Base-by-base conservation (phyloP, 257 asterid species). In the Plectranthus barbatus region DNA sequence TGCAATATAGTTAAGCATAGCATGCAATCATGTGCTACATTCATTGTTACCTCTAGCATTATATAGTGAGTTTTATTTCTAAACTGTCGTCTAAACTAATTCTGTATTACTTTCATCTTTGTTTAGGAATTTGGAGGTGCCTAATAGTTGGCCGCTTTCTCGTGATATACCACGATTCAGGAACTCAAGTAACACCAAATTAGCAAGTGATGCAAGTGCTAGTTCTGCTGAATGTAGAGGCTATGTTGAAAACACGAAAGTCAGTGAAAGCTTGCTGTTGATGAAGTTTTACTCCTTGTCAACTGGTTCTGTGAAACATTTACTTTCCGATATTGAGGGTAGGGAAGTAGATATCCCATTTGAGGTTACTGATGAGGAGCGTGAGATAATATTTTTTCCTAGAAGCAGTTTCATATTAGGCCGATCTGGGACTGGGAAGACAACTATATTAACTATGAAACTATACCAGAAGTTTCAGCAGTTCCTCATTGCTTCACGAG, bases 341-440 rank as follows among this genome's bases (percentile, higher is more conserved):
- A 55, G 60, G 67, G 87, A 82, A 62, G 12, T 78, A 23, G 87
- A 78, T 57, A 74, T 82, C 14, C 95, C 92, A 0, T 86, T 86
- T 70, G 95, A 86, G 72, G 90, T 86, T 47, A 87, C 86, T 14
- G 79, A 84, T 21, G 83, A 84, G 68, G 92, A 87, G 74, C 66
- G 70, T 59, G 84, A 75, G 72, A 74, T 81, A 48, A 82, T 86
- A 63, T 46, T 41, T 41, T 86, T 76, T 42, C 60, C 77, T 19
- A 64, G 62, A 69, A 86, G 80, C 65, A 77, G 90, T 59, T 86
- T 86, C 49, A 77, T 86, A 47, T 56, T 84, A 10, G 95, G 95
- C 5, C 71, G 95, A 50, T 84, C 92, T 6, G 95, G 92, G 40
- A 84, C 95, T 1, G 90, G 92, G 8, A 87, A 84, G 74, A 84